Evolutionary conservation across 2,329 filamentous ascomycete genomes (phyloP).

Genomic region (Cladophialophora immunda): DNA sequence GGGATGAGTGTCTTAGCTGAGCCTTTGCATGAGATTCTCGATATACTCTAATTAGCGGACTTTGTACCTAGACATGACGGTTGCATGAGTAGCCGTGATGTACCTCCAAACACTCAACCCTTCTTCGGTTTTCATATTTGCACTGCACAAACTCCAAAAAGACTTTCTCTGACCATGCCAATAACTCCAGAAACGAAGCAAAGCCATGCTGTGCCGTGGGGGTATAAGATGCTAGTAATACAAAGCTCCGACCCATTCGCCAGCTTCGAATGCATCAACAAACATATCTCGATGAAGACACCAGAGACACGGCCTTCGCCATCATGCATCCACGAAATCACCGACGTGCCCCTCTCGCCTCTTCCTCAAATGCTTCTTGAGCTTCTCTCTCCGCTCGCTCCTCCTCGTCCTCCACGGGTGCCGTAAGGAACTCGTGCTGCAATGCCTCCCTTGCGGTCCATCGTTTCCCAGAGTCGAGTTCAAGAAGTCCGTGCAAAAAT

Average conservation of each 20-base stretch:
- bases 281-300: not conserved
- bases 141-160: not conserved
- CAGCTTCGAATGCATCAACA: slow-evolving; percentile 21
- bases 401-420: slow-evolving; percentile 46
- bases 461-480: slow-evolving; percentile 54
- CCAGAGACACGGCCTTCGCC: not conserved
- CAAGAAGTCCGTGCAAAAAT: slow-evolving; percentile 53
- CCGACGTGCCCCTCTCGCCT: slow-evolving; percentile 19
- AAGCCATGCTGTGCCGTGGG: slow-evolving; percentile 24
- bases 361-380: slow-evolving; percentile 31
- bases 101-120: not conserved
- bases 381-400: slow-evolving; percentile 38
- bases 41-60: not conserved
- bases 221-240: slow-evolving; percentile 37
- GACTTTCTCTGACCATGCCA: not conserved
- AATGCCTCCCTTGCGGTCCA: slow-evolving; percentile 54
- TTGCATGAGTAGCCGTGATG: not conserved
- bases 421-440: slow-evolving; percentile 55
- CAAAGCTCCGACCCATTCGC: slow-evolving; percentile 14
- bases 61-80: not conserved
- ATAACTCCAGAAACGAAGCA: slow-evolving; percentile 12
- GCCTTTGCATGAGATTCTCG: too few species aligned
- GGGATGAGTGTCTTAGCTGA: too few species aligned
- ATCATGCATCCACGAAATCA: slow-evolving; percentile 6
- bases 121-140: not conserved